Base-by-base conservation (phyloP, 257 asterid species). In the Fraxinus americana region DNA sequence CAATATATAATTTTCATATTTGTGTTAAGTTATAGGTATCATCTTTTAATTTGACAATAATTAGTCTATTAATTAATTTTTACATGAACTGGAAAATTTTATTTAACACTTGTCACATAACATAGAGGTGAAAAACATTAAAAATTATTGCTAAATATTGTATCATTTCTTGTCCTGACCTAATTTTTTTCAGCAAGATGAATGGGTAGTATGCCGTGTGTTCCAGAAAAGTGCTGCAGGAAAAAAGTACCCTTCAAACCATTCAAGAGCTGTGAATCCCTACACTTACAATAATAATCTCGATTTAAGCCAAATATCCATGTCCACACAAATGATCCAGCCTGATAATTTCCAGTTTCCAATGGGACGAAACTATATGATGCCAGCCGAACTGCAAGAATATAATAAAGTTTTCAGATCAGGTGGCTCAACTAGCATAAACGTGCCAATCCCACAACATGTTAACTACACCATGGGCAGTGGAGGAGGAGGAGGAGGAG, bases 151-250 rank as follows among this genome's bases (percentile, higher is more conserved):
- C 14, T 43, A 43, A 11, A 43, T 63, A 27, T 43, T 43, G 7
- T 48, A 4, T 14, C 57, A 48, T 54, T 54, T 54, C 35, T 23
- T 23, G 30, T 27, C 0, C 17, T 73, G 67, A 19, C 68, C 16
- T 32, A 6, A 35, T 65, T 34, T 71, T 71, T n/a, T 67, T 80
- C 91, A 89, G 97, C 98, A 92, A 81, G 96, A 92, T 82, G 98
- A 94, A 82, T 94, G 98, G 99, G 98, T 94, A 48, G 98, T 94
- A 3, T 92, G 99, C 87, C 96, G 99, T 0, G 92, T 92, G 17
- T 91, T 94, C 80, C 97, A 94, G 71, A 94, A 94, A 84, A 92
- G 92, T 67, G 89, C 83, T 0, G 92, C 90, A 23, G 94, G 84
- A 9, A 92, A 90, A 72, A 94, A 89, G 67, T 90, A 88, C 84